Conservation (phyloP, 129 eudicot species). For the Dittrichia graveolens region DNA sequence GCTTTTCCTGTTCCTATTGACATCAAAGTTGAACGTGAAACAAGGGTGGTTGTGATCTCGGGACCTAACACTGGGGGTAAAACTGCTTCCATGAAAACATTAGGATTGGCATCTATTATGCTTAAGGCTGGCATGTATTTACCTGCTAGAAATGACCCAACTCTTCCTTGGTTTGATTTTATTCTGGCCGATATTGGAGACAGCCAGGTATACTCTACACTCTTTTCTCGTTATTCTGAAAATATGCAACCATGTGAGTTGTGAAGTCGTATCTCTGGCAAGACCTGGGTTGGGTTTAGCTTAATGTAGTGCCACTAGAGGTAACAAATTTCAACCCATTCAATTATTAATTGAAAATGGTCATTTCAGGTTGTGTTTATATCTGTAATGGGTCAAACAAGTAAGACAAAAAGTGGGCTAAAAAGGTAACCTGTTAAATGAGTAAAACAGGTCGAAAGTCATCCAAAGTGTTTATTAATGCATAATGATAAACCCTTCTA, state of each 20-base stretch:
- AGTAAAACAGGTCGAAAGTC: too few relatives aligned
- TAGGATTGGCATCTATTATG: constrained; percentile 85
- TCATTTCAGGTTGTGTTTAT: too few relatives aligned
- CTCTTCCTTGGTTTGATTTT: constrained; percentile 90
- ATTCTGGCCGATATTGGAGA: constrained; percentile 95
- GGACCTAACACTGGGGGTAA: constrained; percentile 99
- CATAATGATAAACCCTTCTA: too few relatives aligned
- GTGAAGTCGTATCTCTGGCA: constrained; percentile 5
- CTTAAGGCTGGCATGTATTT: constrained; percentile 90
- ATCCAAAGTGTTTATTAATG: too few relatives aligned
- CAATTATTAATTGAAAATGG: not conserved
- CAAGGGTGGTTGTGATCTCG: constrained; percentile 83
- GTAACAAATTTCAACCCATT: not conserved
- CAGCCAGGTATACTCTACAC: constrained; percentile 62
- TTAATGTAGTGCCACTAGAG: constrained; percentile 1
- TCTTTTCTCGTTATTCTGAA: constrained; percentile 6
- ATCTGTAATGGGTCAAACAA: too few relatives aligned
- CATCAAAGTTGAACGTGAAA: constrained; percentile 56
- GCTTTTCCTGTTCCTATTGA: constrained; percentile 80
- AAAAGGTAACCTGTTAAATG: too few relatives aligned
- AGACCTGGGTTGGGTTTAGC: not conserved
- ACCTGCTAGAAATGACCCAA: constrained; percentile 71
- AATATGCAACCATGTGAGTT: constrained; percentile 12
- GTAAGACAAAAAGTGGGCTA: too few relatives aligned
- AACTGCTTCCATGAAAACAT: constrained; percentile 98